phyloP scores from a whole-genome alignment of 768 basidiomycete species.

The Leucocoprinus leucothites region DNA sequence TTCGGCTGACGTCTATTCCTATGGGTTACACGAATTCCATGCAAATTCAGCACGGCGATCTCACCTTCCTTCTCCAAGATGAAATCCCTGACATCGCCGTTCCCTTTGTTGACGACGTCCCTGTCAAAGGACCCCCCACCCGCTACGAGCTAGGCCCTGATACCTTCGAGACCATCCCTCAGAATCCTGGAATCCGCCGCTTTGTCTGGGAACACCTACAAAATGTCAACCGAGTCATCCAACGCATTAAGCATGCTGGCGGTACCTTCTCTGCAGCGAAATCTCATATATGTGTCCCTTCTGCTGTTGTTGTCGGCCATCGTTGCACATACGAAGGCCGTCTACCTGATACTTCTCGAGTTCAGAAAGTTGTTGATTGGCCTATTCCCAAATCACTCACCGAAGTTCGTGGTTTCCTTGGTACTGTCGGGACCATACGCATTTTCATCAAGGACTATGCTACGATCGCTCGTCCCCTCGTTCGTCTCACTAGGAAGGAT shows the following conservation, averaged over 20 bases:
- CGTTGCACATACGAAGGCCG: conserved; percentile 30
- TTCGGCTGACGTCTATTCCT: conserved; percentile 26
- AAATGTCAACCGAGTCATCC: too few species aligned
- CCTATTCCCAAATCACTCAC: too few species aligned
- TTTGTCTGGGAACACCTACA: too few species aligned
- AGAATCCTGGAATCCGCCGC: too few species aligned
- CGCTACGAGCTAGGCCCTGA: too few species aligned
- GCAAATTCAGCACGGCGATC: conserved; percentile 30
- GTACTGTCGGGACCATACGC: too few species aligned
- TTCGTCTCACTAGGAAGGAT: conserved; percentile 22
- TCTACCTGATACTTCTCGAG: conserved; percentile 19
- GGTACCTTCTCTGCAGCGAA: conserved; percentile 25
- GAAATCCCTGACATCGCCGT: conserved; percentile 23
- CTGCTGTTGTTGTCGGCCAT: conserved; percentile 30
- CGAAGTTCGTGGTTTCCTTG: too few species aligned
- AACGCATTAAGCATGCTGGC: too few species aligned
- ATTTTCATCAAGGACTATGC: too few species aligned
- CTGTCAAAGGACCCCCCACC: too few species aligned
- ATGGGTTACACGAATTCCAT: conserved; percentile 19
- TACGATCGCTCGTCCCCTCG: conserved; percentile 13
- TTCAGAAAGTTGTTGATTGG: too few species aligned
- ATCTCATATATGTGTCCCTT: conserved; percentile 12
- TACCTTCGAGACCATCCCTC: too few species aligned
- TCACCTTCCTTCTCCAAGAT: conserved; percentile 25
- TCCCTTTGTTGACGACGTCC: conserved; percentile 24